Evolutionary conservation across 208 protist species (phyloP).

Genomic region (Leishmania braziliensis): DNA sequence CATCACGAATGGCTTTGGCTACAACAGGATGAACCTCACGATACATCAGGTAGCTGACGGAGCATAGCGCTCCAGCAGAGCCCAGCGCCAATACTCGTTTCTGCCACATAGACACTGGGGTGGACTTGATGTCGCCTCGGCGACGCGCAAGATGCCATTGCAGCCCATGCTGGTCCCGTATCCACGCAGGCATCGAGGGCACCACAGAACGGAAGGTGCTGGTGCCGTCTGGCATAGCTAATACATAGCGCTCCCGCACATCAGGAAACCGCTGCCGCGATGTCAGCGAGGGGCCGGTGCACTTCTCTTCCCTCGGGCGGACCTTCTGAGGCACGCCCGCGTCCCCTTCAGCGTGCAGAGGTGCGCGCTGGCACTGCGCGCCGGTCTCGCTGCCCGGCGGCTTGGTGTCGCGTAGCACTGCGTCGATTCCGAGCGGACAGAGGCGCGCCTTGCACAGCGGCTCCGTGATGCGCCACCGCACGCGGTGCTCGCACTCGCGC

Average conservation of each 20-base stretch:
- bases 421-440: slow-evolving; percentile 12
- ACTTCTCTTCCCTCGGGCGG: neutral
- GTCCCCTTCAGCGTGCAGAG: neutral
- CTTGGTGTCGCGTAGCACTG: neutral
- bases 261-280: neutral
- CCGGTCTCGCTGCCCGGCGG: neutral
- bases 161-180: slow-evolving; percentile 9
- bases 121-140: neutral
- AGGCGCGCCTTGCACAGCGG: neutral
- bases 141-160: slow-evolving; percentile 6
- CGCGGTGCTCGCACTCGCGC: slow-evolving; percentile 10
- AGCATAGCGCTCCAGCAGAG: slow-evolving; percentile 7
- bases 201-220: neutral
- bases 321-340: neutral
- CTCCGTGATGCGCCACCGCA: neutral
- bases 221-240: neutral
- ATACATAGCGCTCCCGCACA: neutral
- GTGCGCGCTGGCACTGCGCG: too few species aligned
- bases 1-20: too few species aligned
- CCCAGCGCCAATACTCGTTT: neutral
- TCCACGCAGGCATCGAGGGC: slow-evolving; percentile 10
- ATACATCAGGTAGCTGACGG: neutral
- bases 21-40: neutral
- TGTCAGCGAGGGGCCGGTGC: neutral
- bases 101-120: neutral